Conservation (phyloP, 768 basidiomycete species). For the Leccinum boreale region DNA sequence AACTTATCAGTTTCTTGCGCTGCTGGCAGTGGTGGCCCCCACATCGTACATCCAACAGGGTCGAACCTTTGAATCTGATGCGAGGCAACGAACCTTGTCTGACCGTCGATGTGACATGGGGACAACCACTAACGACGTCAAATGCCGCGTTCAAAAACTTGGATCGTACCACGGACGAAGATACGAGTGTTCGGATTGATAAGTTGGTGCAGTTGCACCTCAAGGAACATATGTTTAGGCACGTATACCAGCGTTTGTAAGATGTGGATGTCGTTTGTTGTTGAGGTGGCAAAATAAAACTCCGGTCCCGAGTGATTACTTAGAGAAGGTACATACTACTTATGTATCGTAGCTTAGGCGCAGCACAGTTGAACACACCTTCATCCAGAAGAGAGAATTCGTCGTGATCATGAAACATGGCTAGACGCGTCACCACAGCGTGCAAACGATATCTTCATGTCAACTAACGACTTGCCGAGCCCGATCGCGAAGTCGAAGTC, state of each 20-base stretch:
- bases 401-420: background rate
- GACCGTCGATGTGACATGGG: background rate
- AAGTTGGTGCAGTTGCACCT: background rate
- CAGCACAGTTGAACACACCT: background rate
- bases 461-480: conserved; percentile 61
- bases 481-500: conserved; percentile 81
- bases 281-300: background rate
- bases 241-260: background rate
- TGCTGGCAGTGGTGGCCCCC: background rate
- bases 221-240: background rate
- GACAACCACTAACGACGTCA: background rate
- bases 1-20: background rate
- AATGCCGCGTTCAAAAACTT: background rate
- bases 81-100: background rate
- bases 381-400: background rate
- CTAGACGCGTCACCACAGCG: conserved; percentile 26
- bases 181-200: background rate
- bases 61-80: background rate
- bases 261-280: background rate
- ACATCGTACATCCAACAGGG: background rate
- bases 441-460: conserved; percentile 62
- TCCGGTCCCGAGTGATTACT: background rate
- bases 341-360: too few relatives aligned
- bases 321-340: background rate
- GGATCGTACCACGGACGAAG: background rate